Evolutionary conservation across 495 filamentous ascomycete genomes (phyloP).

Genomic region (Rostrohypoxylon terebratum): DNA sequence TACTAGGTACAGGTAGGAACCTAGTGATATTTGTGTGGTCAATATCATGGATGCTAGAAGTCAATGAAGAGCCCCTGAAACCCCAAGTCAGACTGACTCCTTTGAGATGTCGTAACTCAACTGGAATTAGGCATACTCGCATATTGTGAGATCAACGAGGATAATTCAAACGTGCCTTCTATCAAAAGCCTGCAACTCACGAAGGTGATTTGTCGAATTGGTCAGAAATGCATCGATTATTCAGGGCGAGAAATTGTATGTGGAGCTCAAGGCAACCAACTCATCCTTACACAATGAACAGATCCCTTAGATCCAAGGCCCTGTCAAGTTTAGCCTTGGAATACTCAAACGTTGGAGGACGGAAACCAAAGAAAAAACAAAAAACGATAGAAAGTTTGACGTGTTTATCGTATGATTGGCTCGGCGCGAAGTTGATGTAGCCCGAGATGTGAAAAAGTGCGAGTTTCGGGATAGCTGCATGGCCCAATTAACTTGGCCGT

Average conservation of each 20-base stretch:
- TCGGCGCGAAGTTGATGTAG: not conserved
- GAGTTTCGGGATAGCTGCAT: constrained; percentile 5
- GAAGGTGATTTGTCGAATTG: no score
- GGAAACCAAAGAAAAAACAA: not conserved
- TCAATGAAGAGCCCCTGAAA: not conserved
- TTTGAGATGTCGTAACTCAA: not conserved
- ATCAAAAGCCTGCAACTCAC: not conserved
- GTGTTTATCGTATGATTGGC: not conserved
- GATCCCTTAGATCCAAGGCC: not conserved
- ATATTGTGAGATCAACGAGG: not conserved
- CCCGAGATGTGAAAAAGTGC: constrained; percentile 1
- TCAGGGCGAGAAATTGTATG: not conserved
- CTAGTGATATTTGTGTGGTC: no score
- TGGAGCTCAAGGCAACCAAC: not conserved
- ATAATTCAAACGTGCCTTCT: not conserved
- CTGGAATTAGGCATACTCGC: not conserved
- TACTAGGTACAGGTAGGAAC: no score
- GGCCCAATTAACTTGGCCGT: not conserved
- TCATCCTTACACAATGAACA: not conserved
- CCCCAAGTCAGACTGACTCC: not conserved
- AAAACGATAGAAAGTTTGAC: constrained; percentile 1
- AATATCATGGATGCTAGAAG: not conserved
- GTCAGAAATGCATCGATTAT: no score
- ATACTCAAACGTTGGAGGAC: not conserved
- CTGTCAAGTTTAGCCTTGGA: not conserved